Evolutionary conservation across 2,329 filamentous ascomycete genomes (phyloP).

Genomic region (Incumbomyces lentus): DNA sequence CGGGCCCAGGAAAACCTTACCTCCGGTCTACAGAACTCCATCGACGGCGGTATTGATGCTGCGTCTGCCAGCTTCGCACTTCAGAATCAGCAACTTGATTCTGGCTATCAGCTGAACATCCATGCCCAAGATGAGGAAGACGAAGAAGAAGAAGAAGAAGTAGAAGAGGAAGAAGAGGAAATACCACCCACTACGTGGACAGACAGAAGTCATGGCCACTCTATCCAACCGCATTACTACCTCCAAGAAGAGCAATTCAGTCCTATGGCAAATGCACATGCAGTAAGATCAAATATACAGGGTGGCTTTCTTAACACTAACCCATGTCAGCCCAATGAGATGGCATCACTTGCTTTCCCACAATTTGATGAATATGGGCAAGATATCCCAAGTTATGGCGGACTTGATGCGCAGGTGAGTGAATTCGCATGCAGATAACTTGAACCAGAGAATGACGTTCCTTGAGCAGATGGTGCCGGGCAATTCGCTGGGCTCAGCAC

Average conservation of each 20-base stretch:
- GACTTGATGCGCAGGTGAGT: not conserved
- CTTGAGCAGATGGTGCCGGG: too few species aligned
- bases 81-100: not conserved
- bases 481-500: too few species aligned
- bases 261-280: not conserved
- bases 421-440: too few species aligned
- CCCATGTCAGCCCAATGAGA: not conserved
- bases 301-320: too few species aligned
- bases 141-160: not conserved
- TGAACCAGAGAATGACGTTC: too few species aligned
- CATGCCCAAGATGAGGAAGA: constrained; percentile 1
- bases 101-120: not conserved
- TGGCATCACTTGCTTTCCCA: not conserved
- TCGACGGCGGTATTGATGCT: constrained; percentile 5
- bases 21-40: constrained; percentile 12
- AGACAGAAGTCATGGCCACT: not conserved
- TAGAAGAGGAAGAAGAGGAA: not conserved
- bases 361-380: constrained; percentile 1
- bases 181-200: not conserved
- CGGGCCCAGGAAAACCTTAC: not conserved
- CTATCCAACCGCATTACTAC: not conserved
- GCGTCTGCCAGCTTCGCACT: not conserved
- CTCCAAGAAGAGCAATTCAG: constrained; percentile 2
- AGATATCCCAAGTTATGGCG: not conserved
- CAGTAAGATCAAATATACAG: not conserved